phyloP scores from a whole-genome alignment of 2,329 filamentous ascomycete species.

The Tolypocladium endophyticum region DNA sequence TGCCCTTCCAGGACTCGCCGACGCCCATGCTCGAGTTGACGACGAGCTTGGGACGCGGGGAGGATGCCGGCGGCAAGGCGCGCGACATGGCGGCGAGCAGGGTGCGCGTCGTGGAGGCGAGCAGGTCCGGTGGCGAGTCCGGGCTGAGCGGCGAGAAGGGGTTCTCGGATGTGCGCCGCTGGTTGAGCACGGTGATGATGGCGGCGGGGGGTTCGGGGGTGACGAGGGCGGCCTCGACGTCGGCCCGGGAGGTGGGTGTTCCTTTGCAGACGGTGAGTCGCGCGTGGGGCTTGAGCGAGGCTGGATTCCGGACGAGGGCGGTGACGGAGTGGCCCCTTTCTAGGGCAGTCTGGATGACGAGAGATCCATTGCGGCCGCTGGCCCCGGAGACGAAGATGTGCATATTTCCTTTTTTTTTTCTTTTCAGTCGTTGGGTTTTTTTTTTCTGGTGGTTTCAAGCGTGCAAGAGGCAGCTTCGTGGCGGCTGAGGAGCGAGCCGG shows the following conservation, averaged over 20 bases:
- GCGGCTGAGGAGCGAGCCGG: too few species aligned
- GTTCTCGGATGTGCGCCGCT: conserved; percentile 31
- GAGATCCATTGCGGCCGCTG: conserved; percentile 33
- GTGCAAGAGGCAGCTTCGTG: too few species aligned
- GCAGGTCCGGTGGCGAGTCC: conserved; percentile 31
- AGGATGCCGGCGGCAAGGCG: neutral
- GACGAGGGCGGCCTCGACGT: conserved; percentile 25
- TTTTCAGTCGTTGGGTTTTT: too few species aligned
- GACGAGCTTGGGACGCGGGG: conserved; percentile 29
- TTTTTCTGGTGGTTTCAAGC: too few species aligned
- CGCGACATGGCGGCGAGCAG: conserved; percentile 24
- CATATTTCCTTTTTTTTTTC: conserved; percentile 15
- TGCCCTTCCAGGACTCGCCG: conserved; percentile 29
- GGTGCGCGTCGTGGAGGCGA: conserved; percentile 30
- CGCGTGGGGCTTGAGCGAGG: conserved; percentile 15
- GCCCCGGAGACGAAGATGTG: conserved; percentile 36
- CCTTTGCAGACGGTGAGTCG: conserved; percentile 28
- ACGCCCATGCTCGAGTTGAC: conserved; percentile 40
- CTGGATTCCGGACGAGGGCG: conserved; percentile 31
- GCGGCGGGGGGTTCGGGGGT: conserved; percentile 16
- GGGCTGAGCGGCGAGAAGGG: conserved; percentile 31
- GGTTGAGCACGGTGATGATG: conserved; percentile 38
- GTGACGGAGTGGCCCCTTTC: conserved; percentile 29
- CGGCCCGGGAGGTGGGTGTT: conserved; percentile 20
- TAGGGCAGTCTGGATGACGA: conserved; percentile 29